Conservation (phyloP, 2,329 filamentous ascomycete genomes). For the Talaromyces rugulosus region DNA sequence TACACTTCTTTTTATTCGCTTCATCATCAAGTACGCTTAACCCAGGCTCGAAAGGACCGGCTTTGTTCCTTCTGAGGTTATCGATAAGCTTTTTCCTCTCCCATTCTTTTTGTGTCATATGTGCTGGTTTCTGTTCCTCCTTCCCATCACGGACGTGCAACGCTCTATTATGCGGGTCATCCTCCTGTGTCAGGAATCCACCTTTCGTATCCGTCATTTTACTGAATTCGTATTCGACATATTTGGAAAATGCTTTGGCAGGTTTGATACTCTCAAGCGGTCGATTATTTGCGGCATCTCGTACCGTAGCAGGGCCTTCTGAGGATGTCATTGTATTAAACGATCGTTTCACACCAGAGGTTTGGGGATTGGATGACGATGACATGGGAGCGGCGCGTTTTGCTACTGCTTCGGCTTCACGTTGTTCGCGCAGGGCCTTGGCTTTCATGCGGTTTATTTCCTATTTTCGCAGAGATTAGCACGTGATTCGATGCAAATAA, state of each 20-base stretch:
- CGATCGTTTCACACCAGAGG: constrained; percentile 68
- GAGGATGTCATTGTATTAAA: constrained; percentile 58
- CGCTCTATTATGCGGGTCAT: constrained; percentile 85
- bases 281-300: constrained; percentile 56
- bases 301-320: constrained; percentile 55
- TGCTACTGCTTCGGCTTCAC: constrained; percentile 56
- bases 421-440: constrained; percentile 76
- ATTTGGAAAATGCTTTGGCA: constrained; percentile 85
- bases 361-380: constrained; percentile 34
- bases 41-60: constrained; percentile 83
- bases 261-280: constrained; percentile 59
- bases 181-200: constrained; percentile 83
- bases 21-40: constrained; percentile 68
- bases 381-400: constrained; percentile 6
- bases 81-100: constrained; percentile 73
- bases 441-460: constrained; percentile 85
- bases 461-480: constrained; percentile 40
- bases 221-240: constrained; percentile 95
- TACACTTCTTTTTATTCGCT: constrained; percentile 67
- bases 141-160: constrained; percentile 55
- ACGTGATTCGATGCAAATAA: background rate
- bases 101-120: constrained; percentile 91
- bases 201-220: constrained; percentile 98
- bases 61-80: constrained; percentile 66
- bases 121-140: constrained; percentile 65